Evolutionary conservation across 306 rosid genomes (phyloP), one percentile per base, ranked within the genome.

Genomic region (Carpinus viminea): DNA sequence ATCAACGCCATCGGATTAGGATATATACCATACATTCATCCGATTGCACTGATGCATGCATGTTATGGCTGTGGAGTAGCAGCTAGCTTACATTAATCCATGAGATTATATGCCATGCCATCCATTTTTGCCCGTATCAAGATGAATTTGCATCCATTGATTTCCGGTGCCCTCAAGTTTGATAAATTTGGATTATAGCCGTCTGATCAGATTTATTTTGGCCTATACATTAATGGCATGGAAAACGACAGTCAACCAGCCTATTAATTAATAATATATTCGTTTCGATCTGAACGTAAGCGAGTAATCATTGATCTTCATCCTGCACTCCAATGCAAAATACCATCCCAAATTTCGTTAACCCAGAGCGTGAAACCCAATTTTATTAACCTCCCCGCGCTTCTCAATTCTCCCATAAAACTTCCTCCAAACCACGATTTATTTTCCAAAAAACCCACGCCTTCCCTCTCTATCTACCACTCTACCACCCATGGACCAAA

Each of bases 281-380:
- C 45, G 12, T 48, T 48, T 48, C 34, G 34, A 31, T 31, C 51
- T 11, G 51, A 47, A 47, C 51, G n/a, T n/a, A n/a, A 47, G 12
- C 18, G n/a, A n/a, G 31, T 50, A 65, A 59, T 70, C 60, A 76
- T 82, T 75, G 77, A 86, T 78, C 74, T 52, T 83, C 51, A 57
- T 16, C 75, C 64, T 70, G 62, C 55, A 46, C 74, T 73, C 81
- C 81, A 65, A 3, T 72, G 70, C 50, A 78, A 79, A 70, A 77
- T 55, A 12, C 26, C 34, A 20, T 6, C 31, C 64, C 62, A 31
- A 62, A 62, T 28, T 34, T n/a, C n/a, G n/a, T n/a, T n/a, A n/a
- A n/a, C n/a, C n/a, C n/a, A n/a, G n/a, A n/a, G n/a, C n/a, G n/a
- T n/a, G n/a, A n/a, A n/a, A n/a, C n/a, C n/a, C n/a, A n/a, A n/a